Percentiles rank a stretch among this genome's conserved stretches.
Evolutionary conservation across 306 rosid genomes (phyloP).

Genomic region (Elaeagnus macrophylla): DNA sequence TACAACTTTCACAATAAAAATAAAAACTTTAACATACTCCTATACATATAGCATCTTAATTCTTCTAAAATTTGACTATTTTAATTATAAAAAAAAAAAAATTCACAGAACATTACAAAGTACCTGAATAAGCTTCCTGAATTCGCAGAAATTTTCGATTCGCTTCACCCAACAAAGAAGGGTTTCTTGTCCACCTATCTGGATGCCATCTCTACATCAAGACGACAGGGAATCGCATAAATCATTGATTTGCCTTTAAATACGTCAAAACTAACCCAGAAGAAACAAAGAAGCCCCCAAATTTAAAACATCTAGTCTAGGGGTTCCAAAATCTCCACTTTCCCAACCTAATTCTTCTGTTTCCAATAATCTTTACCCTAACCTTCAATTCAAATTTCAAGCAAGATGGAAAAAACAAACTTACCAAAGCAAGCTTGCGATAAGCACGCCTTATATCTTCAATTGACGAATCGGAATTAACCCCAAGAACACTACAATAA

Average conservation of each 20-base stretch:
- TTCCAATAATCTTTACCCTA: not conserved
- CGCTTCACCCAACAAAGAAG: constrained; percentile 50
- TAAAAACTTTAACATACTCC: not conserved
- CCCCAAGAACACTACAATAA: constrained; percentile 62
- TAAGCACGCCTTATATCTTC: constrained; percentile 75
- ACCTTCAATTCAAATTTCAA: not conserved
- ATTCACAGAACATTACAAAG: not conserved
- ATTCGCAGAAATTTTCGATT: constrained; percentile 61
- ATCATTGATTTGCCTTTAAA: not conserved
- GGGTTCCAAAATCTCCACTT: too few relatives aligned
- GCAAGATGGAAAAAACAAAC: not conserved
- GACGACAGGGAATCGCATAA: not conserved
- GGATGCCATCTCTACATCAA: constrained; percentile 77
- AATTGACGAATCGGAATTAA: constrained; percentile 31
- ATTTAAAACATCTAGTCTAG: not conserved
- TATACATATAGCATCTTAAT: too few relatives aligned
- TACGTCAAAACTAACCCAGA: not conserved
- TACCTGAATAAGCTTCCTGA: constrained; percentile 86
- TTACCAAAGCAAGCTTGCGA: constrained; percentile 70
- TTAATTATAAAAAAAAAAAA: too few relatives aligned
- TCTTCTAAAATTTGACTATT: too few relatives aligned
- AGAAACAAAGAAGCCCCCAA: not conserved
- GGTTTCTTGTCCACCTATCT: constrained; percentile 54
- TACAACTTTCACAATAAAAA: not conserved
- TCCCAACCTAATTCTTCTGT: too few relatives aligned